Conservation (phyloP, 306 rosid species). For the Trichosanthes cucumerina region DNA sequence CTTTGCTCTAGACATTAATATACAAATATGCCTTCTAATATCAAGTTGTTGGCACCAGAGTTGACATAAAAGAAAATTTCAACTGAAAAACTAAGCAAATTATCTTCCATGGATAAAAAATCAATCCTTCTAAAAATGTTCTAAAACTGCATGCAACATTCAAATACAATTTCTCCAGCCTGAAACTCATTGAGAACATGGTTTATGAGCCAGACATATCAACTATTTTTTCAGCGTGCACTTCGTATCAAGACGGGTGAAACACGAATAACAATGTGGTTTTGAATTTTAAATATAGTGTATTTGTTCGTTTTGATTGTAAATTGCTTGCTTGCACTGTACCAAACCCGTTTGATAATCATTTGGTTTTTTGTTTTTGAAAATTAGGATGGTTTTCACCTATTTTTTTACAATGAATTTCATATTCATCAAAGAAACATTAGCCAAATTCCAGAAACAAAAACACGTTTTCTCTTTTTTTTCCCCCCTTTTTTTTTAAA, state of each 20-base stretch:
- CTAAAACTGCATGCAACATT: neutral
- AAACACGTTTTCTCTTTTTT: too few relatives aligned
- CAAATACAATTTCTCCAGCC: neutral
- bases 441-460: too few relatives aligned
- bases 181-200: neutral
- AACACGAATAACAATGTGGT: neutral
- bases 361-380: too few relatives aligned
- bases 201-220: neutral
- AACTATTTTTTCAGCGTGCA: neutral
- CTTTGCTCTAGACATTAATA: too few relatives aligned
- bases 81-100: neutral
- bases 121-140: neutral
- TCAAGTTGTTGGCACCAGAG: neutral
- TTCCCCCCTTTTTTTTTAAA: too few relatives aligned
- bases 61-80: neutral
- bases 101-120: neutral
- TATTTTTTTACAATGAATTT: too few relatives aligned
- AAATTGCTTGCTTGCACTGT: neutral
- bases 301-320: neutral
- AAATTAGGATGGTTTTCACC: too few relatives aligned
- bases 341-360: too few relatives aligned
- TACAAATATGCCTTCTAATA: neutral
- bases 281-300: neutral
- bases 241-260: neutral
- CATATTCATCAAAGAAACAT: too few relatives aligned